Base-by-base conservation (phyloP, 2,329 filamentous ascomycete species). In the Monosporascus sp. region DNA sequence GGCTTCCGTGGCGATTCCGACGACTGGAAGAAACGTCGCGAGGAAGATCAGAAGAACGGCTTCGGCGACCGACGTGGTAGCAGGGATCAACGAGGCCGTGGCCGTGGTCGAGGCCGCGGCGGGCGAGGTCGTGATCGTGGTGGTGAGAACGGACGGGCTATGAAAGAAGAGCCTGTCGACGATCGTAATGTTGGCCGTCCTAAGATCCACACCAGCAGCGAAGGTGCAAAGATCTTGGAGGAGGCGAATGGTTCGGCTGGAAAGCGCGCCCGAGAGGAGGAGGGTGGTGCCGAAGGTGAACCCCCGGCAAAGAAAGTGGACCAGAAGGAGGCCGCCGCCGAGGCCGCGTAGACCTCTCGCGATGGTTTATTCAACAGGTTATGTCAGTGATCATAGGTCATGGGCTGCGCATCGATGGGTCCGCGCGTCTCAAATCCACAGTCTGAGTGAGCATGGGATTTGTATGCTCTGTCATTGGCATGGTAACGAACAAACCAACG, bases 21-120 rank as follows among this genome's bases (percentile, higher is more conserved):
- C 60, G 79, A 86, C 70, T 86, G 83, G 82, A 86, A 83, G 72
- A 77, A 79, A 69, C 78, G 83, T 60, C 78, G 83, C 22, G 81
- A 85, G 7, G 67, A 83, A 44, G 83, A 86, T 62, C 81, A 81
- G 66, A 80, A 80, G 69, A 75, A 75, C 60, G 83, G 83, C 22
- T 83, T 82, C 71, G 74, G 75, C 52, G 75, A 73, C 47, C 69
- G 74, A 51, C 72, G 75, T 34, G 74, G 75, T 37, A 72, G 74
- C 62, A 56, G 57, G 48, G 47, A 58, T 42, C 67, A 72, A 8
- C 68, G 74, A 14, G 72, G 73, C 6, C 66, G 65, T 47, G 70
- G 47, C 22, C 42, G 42, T 47, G 70, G 73, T 55, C 64, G 70
- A 53, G 72, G 74, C 5, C 66, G 70, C 38, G 63, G 71, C 48